Percentiles rank a stretch among this genome's conserved stretches.
Conservation (phyloP, 108 stramenopile species). For the Cyclotella sp. region DNA sequence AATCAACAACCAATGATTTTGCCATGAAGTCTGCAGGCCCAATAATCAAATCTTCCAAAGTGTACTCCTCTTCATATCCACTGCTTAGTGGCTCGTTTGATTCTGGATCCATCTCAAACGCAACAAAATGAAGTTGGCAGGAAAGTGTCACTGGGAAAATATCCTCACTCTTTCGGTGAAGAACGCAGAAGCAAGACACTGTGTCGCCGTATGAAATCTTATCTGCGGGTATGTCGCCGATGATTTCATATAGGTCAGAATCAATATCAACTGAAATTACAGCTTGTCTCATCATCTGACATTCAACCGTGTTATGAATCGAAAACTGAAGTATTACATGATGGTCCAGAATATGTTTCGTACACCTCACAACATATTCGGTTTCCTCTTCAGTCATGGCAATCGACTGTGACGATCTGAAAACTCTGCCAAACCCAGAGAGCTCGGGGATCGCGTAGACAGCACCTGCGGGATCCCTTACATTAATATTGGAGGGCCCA, state of each 20-base stretch:
- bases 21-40: conserved; percentile 93
- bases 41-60: conserved; percentile 89
- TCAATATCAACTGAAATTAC: conserved; percentile 80
- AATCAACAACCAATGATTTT: conserved; percentile 87
- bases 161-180: too few species aligned
- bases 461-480: conserved; percentile 74
- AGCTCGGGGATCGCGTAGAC: conserved; percentile 90
- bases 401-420: conserved; percentile 73
- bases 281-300: conserved; percentile 87
- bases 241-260: conserved; percentile 64
- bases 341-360: conserved; percentile 91
- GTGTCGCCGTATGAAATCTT: conserved; percentile 78
- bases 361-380: conserved; percentile 89
- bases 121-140: conserved; percentile 82
- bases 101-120: conserved; percentile 80
- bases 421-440: conserved; percentile 80
- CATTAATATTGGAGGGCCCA: too few species aligned
- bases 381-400: conserved; percentile 88
- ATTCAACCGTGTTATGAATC: conserved; percentile 94
- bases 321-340: conserved; percentile 93
- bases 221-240: conserved; percentile 64
- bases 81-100: conserved; percentile 85
- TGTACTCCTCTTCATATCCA: conserved; percentile 93
- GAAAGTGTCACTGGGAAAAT: conserved; percentile 56
- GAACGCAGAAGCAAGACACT: conserved; percentile 78